Base-by-base conservation (phyloP, 1,284 basidiomycete species). In the Rhodotorula sp. region DNA sequence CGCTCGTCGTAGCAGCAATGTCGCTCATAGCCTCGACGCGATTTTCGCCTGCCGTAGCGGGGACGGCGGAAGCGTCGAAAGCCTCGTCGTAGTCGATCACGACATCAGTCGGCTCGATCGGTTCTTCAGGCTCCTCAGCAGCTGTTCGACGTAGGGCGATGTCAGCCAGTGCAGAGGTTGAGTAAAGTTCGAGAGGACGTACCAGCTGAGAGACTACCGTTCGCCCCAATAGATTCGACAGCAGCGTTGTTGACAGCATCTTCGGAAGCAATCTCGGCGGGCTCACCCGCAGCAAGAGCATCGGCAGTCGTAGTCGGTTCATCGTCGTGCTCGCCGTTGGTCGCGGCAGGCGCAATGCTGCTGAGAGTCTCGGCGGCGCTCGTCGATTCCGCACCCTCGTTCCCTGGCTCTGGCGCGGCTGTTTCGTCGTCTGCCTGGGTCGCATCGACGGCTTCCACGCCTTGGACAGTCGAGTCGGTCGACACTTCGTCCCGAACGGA, bases 81-180 rank as follows among this genome's bases (percentile, higher is more conserved):
- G 53, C 68, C 32, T 73, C 71, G 48, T 73, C 71, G 66, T 73
- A 73, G 49, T 73, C 71, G 53, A 73, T 73, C 48, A 70, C 68
- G 60, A 73, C 68, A 36, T 73, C 71, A 60, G 61, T 62, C 60
- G 55, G 55, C 48, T 62, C 55, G 20, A 24, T 29, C 11, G 57
- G 39, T 32, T 32, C 46, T 39, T 66, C 56, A 10, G 32, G 15
- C 58, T 52, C 66, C 27, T 44, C 49, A 24, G 24, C 47, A 34
- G 54, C 36, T 52, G 47, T 32, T 52, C 32, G 34, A 24, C 11
- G 24, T 1, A 19, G n/a, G n/a, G 17, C 46, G 9, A 52, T 17
- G 29, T 44, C 39, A 53, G 34, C 15, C 15, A 0, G 39, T 27
- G 46, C 1, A 1, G 7, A 13, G 2, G 19, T 4, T 9, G 29